A percentile compares a stretch with the other conserved stretches of the same genome.
Evolutionary conservation across 2,329 filamentous ascomycete genomes (phyloP).

Genomic region (Stagonosporopsis chrysanthemi): DNA sequence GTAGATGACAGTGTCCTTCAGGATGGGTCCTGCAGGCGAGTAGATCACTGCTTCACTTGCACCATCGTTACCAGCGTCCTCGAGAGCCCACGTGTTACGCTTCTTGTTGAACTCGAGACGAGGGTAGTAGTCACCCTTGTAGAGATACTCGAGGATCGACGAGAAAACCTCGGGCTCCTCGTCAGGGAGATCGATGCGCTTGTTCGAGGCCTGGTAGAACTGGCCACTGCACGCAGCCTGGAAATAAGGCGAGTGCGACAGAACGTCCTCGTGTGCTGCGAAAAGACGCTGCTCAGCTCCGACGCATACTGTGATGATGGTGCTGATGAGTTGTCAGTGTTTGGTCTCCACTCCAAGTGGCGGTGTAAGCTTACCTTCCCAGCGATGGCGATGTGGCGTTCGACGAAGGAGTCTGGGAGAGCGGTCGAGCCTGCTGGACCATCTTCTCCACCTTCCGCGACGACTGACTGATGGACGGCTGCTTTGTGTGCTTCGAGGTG

Average conservation of each 20-base stretch:
- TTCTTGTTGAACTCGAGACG: constrained; percentile 83
- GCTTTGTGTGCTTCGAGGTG: constrained; percentile 48
- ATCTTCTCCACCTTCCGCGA: constrained; percentile 45
- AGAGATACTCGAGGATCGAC: constrained; percentile 87
- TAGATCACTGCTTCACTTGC: constrained; percentile 63
- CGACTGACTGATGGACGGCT: constrained; percentile 48
- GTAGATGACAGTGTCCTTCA: constrained; percentile 91
- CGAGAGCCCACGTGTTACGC: constrained; percentile 81
- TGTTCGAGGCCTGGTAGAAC: constrained; percentile 67
- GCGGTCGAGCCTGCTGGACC: constrained; percentile 43
- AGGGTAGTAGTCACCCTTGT: constrained; percentile 93
- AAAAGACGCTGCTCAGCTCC: constrained; percentile 87
- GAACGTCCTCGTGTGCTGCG: constrained; percentile 87
- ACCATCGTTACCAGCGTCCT: constrained; percentile 59
- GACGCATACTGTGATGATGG: constrained; percentile 81
- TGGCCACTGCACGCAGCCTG: constrained; percentile 67
- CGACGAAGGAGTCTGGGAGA: constrained; percentile 40
- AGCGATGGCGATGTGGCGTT: constrained; percentile 47
- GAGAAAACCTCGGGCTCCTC: constrained; percentile 93
- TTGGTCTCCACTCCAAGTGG: constrained; percentile 2
- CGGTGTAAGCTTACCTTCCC: constrained; percentile 43
- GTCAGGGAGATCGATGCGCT: constrained; percentile 80
- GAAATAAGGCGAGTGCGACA: constrained; percentile 82
- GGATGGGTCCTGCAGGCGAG: constrained; percentile 68
- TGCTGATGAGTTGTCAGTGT: constrained; percentile 39